Conservation (phyloP, 148 eudicot genomes). For the Rhododendron williamsianum region DNA sequence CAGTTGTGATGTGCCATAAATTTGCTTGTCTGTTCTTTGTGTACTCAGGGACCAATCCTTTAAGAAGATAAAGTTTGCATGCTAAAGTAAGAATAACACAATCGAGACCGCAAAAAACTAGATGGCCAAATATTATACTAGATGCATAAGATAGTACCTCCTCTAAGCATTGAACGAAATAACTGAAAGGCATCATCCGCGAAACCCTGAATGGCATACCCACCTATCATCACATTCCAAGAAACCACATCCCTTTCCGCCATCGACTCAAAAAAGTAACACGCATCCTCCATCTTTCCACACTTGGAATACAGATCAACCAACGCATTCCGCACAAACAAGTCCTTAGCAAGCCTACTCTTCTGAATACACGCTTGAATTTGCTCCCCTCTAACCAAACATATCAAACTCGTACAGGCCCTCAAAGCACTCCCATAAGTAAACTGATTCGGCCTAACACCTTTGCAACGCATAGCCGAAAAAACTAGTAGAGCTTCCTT, state of each 20-base stretch:
- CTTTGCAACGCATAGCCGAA: slow-evolving; percentile 7
- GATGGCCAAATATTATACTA: not conserved
- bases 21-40: not conserved
- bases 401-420: slow-evolving; percentile 14
- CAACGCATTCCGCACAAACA: slow-evolving; percentile 23
- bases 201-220: slow-evolving; percentile 14
- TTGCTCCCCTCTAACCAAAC: slow-evolving; percentile 16
- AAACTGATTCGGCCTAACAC: slow-evolving; percentile 18
- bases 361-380: slow-evolving; percentile 18
- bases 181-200: slow-evolving; percentile 12
- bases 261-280: slow-evolving; percentile 16
- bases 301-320: slow-evolving; percentile 20
- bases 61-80: not conserved
- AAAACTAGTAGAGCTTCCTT: slow-evolving; percentile 19
- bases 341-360: slow-evolving; percentile 11
- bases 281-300: slow-evolving; percentile 14
- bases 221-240: slow-evolving; percentile 22
- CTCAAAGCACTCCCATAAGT: slow-evolving; percentile 19
- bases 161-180: slow-evolving; percentile 19
- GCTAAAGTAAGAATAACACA: not conserved
- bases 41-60: not conserved
- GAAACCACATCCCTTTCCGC: slow-evolving; percentile 16
- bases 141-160: not conserved
- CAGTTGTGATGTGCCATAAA: not conserved
- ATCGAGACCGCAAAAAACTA: not conserved